Evolutionary conservation across 768 basidiomycete genomes (phyloP), one percentile per base, ranked within the genome.

Genomic region (Sarcodon sp.): DNA sequence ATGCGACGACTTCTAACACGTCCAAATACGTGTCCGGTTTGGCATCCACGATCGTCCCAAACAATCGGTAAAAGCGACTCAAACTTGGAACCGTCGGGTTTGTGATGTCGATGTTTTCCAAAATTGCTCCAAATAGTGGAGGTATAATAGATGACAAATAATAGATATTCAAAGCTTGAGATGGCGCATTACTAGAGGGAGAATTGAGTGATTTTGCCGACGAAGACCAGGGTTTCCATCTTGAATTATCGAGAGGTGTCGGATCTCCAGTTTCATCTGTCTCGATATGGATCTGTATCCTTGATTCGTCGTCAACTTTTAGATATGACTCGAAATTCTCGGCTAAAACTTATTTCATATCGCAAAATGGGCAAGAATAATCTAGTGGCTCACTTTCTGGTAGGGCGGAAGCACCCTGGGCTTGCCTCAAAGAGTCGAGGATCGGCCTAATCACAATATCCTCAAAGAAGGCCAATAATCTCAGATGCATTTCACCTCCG

Each of bases 21-120:
- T 90, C 87, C 38, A 77, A 66, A 57, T 81, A 80, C 3, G 75
- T 69, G 59, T 90, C 87, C 0, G 72, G 68, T 57, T 88, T 90
- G 33, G 69, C 63, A 21, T 62, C 65, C 12, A 77, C 60, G 27
- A 88, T 69, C 13, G 73, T 59, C 21, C 67, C 62, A 31, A 89
- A 57, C 11, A 89, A 64, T 10, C 70, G 69, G 52, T 72, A 69
- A 44, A 84, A 68, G 11, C 72, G 69, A 52, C 77, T 65, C 15
- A 69, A 53, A 3, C 69, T 68, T 43, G 72, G 67, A 47, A 58
- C 49, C 44, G 59, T 46, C 36, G 51, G 47, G 9, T 59, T 53
- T 51, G 57, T 47, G 47, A 70, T 55, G 48, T 80, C 69, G 38
- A 86, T 64, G 39, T 64, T 67, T 50, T 83, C 80, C 8, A 85